A percentile compares a stretch with the other conserved stretches of the same genome.
phyloP scores from a whole-genome alignment of 495 filamentous ascomycete genomes.

The Jackrogersella minutella region DNA sequence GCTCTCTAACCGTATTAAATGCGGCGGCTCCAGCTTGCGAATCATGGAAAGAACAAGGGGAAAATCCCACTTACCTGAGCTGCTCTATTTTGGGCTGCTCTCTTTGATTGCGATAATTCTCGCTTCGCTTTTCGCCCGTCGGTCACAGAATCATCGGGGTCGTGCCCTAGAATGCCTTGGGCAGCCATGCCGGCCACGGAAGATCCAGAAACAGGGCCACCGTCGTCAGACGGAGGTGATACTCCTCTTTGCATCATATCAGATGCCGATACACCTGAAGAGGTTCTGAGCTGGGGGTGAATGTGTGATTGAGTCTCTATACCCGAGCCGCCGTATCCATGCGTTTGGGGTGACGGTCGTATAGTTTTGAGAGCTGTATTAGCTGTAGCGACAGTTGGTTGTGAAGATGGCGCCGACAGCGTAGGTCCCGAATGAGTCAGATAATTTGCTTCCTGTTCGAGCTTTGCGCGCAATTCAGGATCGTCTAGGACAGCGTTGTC shows the following conservation, averaged over 20 bases:
- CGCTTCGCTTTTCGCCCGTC: conserved; percentile 69
- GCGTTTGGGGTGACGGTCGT: conserved; percentile 32
- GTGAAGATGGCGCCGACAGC: conserved; percentile 15
- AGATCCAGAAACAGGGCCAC: conserved; percentile 42
- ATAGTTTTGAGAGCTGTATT: conserved; percentile 30
- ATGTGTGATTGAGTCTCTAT: conserved; percentile 38
- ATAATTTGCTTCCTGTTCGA: conserved; percentile 18
- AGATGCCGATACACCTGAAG: conserved; percentile 27
- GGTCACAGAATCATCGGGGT: conserved; percentile 41
- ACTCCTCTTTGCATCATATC: conserved; percentile 48
- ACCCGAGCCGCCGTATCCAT: conserved; percentile 34
- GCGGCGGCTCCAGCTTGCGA: conserved; percentile 18
- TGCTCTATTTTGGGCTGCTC: conserved; percentile 95
- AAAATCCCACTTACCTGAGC: conserved; percentile 74
- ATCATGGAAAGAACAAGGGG: conserved; percentile 19
- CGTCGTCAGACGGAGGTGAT: conserved; percentile 45
- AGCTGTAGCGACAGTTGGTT: conserved; percentile 9
- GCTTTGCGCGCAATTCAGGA: conserved; percentile 33
- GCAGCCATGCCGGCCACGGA: conserved; percentile 42
- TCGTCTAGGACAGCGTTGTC: conserved; percentile 22
- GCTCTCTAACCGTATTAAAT: conserved; percentile 24
- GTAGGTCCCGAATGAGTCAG: conserved; percentile 13
- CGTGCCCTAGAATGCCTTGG: conserved; percentile 43
- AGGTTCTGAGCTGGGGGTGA: conserved; percentile 39
- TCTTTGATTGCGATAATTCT: conserved; percentile 92